Percentiles rank a stretch among this genome's conserved stretches.
These are phyloP conservation scores for Eucalyptus cloeziana DNA, from an alignment of 345 rosid species.

Conservation along the genomic window DNA sequence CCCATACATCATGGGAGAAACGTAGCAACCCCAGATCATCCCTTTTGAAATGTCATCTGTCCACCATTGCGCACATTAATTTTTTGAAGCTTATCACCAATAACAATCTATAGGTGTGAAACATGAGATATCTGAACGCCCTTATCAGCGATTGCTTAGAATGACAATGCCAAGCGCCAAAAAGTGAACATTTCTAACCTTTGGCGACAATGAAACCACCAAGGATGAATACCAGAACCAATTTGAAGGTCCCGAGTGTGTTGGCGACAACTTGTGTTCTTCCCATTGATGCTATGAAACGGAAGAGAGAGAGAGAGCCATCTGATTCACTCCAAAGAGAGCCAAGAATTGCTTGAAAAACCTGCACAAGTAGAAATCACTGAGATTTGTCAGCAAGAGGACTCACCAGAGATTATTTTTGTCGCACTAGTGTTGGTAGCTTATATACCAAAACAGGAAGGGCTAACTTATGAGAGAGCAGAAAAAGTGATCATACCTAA, in stretches of 20 bases:
- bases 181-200: conserved; percentile 2
- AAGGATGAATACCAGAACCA: conserved; percentile 21
- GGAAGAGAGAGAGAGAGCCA: conserved; percentile 37
- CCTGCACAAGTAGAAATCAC: conserved; percentile 5
- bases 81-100: not conserved
- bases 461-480: not conserved
- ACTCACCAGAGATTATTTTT: not conserved
- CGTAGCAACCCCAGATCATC: too few relatives aligned
- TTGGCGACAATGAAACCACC: conserved; percentile 26
- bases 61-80: not conserved
- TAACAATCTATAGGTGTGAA: not conserved
- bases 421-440: not conserved
- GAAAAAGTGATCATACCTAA: conserved; percentile 12
- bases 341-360: conserved; percentile 31
- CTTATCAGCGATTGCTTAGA: not conserved
- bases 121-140: not conserved
- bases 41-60: too few relatives aligned
- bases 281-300: conserved; percentile 34
- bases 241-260: conserved; percentile 29
- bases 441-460: not conserved
- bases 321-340: conserved; percentile 22
- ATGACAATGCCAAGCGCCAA: not conserved
- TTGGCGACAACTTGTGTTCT: conserved; percentile 37
- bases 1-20: too few relatives aligned
- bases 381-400: not conserved